Conservation (phyloP, 345 rosid species). For the Cochlearia excelsa region DNA sequence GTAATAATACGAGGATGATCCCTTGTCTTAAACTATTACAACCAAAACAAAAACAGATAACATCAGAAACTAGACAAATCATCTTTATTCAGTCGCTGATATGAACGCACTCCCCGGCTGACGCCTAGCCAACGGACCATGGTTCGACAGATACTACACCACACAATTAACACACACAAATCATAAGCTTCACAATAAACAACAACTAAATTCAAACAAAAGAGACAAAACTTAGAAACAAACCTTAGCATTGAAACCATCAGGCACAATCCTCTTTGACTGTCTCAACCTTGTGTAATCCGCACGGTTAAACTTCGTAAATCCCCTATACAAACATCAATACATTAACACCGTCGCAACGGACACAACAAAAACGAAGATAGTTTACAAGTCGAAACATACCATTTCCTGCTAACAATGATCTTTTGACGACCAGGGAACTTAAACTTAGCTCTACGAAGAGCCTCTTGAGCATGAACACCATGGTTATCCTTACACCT, state of each 20-base stretch:
- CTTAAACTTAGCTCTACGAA: slow-evolving; percentile 55
- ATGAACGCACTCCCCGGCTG: slow-evolving; percentile 32
- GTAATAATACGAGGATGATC: slow-evolving; percentile 18
- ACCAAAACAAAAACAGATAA: neutral
- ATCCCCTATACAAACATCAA: slow-evolving; percentile 43
- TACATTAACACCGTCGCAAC: neutral
- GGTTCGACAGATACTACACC: slow-evolving; percentile 41
- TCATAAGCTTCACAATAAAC: neutral
- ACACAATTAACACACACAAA: neutral
- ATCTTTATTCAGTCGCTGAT: slow-evolving; percentile 23
- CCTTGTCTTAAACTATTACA: slow-evolving; percentile 10
- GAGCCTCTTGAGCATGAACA: slow-evolving; percentile 55
- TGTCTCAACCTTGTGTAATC: slow-evolving; percentile 48
- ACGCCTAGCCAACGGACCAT: slow-evolving; percentile 39
- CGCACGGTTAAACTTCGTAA: slow-evolving; percentile 50
- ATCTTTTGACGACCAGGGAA: slow-evolving; percentile 63
- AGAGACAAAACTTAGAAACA: neutral
- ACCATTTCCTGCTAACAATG: slow-evolving; percentile 64
- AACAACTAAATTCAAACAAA: neutral
- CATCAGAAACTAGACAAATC: slow-evolving; percentile 21
- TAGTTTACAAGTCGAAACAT: neutral
- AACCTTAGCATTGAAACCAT: slow-evolving; percentile 60
- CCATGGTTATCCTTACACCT: slow-evolving; percentile 52
- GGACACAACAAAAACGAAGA: neutral
- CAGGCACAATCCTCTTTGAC: slow-evolving; percentile 47